Percentiles rank a stretch among this genome's conserved stretches.
These are phyloP conservation scores for Cantharellus anzutake DNA, from an alignment of 768 basidiomycete genomes.

Conservation along the genomic window DNA sequence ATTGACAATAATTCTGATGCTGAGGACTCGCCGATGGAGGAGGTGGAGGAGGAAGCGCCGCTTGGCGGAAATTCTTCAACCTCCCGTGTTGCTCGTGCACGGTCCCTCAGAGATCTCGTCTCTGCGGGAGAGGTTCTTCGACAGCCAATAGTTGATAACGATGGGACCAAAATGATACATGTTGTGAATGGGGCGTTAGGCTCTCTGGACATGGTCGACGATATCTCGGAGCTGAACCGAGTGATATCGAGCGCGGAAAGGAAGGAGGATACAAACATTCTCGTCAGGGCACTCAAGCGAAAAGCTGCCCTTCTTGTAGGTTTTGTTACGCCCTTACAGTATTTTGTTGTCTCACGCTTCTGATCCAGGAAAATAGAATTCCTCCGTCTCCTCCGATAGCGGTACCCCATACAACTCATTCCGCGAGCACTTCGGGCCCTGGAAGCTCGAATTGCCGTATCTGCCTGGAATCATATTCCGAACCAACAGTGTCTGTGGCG, in stretches of 20 bases:
- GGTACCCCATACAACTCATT: too few species aligned
- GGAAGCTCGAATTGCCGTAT: slow-evolving; percentile 41
- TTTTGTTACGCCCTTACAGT: slow-evolving; percentile 2
- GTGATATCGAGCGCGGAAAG: slow-evolving; percentile 21
- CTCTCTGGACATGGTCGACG: too few species aligned
- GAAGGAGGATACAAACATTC: slow-evolving; percentile 27
- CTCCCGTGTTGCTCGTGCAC: not conserved
- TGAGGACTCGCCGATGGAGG: too few species aligned
- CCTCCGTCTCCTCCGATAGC: too few species aligned
- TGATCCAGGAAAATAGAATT: too few species aligned
- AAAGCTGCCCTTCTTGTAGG: slow-evolving; percentile 40
- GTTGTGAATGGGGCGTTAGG: slow-evolving; percentile 31
- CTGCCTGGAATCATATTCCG: slow-evolving; percentile 57
- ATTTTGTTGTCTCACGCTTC: too few species aligned
- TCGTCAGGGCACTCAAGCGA: slow-evolving; percentile 37
- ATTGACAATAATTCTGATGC: slow-evolving; percentile 14
- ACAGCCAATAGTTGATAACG: not conserved
- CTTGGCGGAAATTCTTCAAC: too few species aligned
- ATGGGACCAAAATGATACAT: slow-evolving; percentile 14
- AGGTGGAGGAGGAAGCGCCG: too few species aligned
- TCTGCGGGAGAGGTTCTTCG: slow-evolving; percentile 27
- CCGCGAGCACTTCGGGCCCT: not conserved
- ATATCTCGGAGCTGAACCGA: too few species aligned
- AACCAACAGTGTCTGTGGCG: slow-evolving; percentile 63
- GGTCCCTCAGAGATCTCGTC: slow-evolving; percentile 31